Conservation (phyloP, 208 protist species). For the Wallacemonas sp. region DNA sequence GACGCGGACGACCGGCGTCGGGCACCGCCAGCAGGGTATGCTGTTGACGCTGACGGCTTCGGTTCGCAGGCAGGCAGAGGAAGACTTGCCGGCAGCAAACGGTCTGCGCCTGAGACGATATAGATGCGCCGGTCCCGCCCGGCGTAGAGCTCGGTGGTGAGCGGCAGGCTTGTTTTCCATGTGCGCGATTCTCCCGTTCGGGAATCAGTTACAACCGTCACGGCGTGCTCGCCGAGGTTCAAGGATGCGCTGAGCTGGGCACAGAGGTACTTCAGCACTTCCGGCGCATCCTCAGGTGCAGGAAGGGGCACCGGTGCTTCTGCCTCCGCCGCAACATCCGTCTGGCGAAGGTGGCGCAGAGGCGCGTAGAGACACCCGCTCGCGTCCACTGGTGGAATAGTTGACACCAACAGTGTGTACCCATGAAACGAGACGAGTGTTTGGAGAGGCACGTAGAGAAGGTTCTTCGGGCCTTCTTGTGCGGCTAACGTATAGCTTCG, state of each 20-base stretch:
- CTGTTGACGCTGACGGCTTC: too few species aligned
- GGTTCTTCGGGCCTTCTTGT: constrained; percentile 31
- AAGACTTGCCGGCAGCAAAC: constrained; percentile 51
- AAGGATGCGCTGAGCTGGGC: neutral
- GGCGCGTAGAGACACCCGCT: constrained; percentile 22
- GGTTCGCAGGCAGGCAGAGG: constrained; percentile 10
- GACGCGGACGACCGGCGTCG: neutral
- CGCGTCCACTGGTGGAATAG: constrained; percentile 42
- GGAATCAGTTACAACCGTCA: neutral
- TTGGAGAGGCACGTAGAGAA: constrained; percentile 51
- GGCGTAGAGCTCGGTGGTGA: constrained; percentile 30
- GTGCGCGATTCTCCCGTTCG: constrained; percentile 4
- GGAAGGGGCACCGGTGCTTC: constrained; percentile 12
- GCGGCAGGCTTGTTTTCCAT: constrained; percentile 9
- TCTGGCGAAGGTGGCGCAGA: neutral
- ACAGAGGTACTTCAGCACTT: neutral
- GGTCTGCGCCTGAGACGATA: constrained; percentile 29
- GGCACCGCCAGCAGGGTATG: neutral
- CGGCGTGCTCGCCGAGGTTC: neutral
- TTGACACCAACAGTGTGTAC: constrained; percentile 41
- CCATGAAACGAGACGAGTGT: constrained; percentile 60
- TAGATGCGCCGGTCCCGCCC: constrained; percentile 74
- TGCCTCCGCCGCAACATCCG: neutral
- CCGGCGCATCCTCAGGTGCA: neutral
- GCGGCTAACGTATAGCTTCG: constrained; percentile 37